Evolutionary conservation across 2,329 filamentous ascomycete genomes (phyloP), one percentile per base, ranked within the genome.

Genomic region (Fusarium concolor): DNA sequence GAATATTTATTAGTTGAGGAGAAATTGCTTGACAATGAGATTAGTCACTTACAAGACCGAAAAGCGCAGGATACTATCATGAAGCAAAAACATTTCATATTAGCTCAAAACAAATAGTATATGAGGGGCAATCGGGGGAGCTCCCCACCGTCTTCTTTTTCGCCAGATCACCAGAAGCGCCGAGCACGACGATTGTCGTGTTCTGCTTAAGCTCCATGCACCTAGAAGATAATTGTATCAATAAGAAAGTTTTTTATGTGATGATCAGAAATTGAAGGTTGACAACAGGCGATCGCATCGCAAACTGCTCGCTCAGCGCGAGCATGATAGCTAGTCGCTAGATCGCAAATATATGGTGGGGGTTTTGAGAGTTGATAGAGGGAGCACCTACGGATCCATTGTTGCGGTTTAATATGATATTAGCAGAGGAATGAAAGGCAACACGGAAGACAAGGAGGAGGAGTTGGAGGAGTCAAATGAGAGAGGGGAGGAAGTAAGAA

Each of bases 181-280:
- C 96, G 73, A 99, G 90, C 76, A 99, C 96, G 76, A 99, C 88
- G 76, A 99, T 96, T 78, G 94, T 89, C 71, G 96, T 99, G 87
- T 99, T 96, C 78, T 98, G 93, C 87, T 97, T 99, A 78, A 99
- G 90, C 89, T 99, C 96, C 82, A 96, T 87, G 76, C 89, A 90
- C 78, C 73, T 75, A 58, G 20, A 39, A 29, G n/a, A 17, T 22
- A 14, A 22, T 10, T 24, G 10, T 37, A 58, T 75, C 51, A 75
- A 73, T 59, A 44, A 61, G 10, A 3, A 29, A 1, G 10, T 20
- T 42, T 39, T 55, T 65, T 55, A 42, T 26, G 58, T 11, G 44
- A 4, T 31, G 12, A 44, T 56, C 50, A 52, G 22, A 33, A 17
- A 38, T 20, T 42, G 33, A 28, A 41, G 53, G 15, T 49, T 45